Evolutionary conservation across 2,329 filamentous ascomycete species (phyloP).

Genomic region (Sporothrix curviconia): DNA sequence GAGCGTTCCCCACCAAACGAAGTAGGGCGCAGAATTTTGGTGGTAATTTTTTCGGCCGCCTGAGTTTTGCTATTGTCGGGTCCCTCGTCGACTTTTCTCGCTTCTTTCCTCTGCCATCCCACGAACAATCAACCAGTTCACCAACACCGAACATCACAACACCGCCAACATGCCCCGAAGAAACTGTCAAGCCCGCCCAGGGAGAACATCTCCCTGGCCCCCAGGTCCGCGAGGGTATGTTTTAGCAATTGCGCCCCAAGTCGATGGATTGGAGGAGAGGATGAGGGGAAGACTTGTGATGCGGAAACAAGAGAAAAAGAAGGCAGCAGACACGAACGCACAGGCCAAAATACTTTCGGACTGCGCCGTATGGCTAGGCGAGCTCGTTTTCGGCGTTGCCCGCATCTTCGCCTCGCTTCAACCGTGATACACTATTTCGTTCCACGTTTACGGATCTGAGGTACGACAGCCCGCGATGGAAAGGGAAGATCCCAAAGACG

Average conservation of each 20-base stretch:
- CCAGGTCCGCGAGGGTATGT: constrained; percentile 87
- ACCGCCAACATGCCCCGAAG: constrained; percentile 82
- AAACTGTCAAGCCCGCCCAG: constrained; percentile 73
- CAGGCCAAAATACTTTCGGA: background rate
- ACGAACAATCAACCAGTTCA: constrained; percentile 23
- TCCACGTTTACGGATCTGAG: constrained; percentile 99
- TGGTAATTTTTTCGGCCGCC: too few relatives aligned
- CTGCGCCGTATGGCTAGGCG: too few relatives aligned
- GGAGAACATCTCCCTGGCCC: constrained; percentile 99
- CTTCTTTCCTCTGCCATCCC: constrained; percentile 1
- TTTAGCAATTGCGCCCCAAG: too few relatives aligned
- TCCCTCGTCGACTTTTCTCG: constrained; percentile 4
- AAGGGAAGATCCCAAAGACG: too few relatives aligned
- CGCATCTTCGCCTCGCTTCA: constrained; percentile 96
- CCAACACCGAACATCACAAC: constrained; percentile 22
- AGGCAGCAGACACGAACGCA: too few relatives aligned
- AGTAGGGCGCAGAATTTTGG: constrained; percentile 20
- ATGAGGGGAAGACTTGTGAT: too few relatives aligned
- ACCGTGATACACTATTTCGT: constrained; percentile 89
- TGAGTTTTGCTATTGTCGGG: too few relatives aligned
- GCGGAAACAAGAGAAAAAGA: too few relatives aligned
- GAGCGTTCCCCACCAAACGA: constrained; percentile 11
- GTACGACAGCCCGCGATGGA: constrained; percentile 43
- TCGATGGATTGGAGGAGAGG: too few relatives aligned
- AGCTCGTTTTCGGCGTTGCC: constrained; percentile 96